Conservation (phyloP, 305 asterid genomes). For the Ilex paraguariensis region DNA sequence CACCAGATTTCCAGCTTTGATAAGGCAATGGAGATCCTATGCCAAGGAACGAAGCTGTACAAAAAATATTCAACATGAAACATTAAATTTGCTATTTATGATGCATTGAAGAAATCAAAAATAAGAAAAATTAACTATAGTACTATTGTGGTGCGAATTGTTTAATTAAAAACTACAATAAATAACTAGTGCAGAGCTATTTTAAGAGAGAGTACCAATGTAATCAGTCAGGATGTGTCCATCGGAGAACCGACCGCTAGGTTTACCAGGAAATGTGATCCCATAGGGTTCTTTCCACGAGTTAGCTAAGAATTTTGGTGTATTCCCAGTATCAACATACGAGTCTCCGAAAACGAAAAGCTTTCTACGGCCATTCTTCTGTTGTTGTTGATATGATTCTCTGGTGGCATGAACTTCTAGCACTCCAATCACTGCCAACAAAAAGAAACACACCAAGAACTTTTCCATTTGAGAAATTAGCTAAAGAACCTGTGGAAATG, state of each 20-base stretch:
- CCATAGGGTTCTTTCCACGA: constrained; percentile 68
- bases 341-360: constrained; percentile 68
- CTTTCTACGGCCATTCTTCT: constrained; percentile 14
- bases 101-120: constrained; percentile 2
- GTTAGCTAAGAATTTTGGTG: constrained; percentile 15
- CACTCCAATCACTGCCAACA: no score
- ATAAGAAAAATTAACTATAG: constrained; percentile 1
- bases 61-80: not conserved
- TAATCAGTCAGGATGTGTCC: constrained; percentile 62
- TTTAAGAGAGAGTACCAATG: constrained; percentile 23
- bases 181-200: not conserved
- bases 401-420: no score
- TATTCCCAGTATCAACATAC: constrained; percentile 65
- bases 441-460: no score
- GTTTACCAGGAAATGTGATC: constrained; percentile 58
- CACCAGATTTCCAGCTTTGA: constrained; percentile 51
- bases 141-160: no score
- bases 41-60: constrained; percentile 63
- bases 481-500: no score
- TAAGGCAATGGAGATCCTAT: constrained; percentile 62
- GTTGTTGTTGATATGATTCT: no score
- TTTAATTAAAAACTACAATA: not conserved
- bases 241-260: constrained; percentile 64
- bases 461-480: no score
- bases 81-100: not conserved